A percentile compares a stretch with the other conserved stretches of the same genome.
Conservation (phyloP, 202 grass and related monocot species). For the Zizania palustris region DNA sequence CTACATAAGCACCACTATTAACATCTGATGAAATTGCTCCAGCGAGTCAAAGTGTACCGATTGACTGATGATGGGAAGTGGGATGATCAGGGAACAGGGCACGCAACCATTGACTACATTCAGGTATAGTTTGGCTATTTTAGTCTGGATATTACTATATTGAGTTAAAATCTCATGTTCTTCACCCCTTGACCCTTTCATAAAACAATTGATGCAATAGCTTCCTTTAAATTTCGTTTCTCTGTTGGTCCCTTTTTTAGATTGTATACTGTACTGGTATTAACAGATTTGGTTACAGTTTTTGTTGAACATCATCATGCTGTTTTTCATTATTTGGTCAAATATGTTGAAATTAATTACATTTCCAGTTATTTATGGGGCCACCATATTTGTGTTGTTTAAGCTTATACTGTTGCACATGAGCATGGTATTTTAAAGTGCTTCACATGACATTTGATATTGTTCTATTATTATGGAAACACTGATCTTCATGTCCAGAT, state of each 20-base stretch:
- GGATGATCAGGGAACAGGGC: conserved; percentile 81
- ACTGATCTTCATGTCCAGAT: background rate
- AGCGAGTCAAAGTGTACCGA: conserved; percentile 77
- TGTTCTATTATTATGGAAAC: conserved; percentile 2
- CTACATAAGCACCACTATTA: background rate
- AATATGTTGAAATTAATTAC: conserved; percentile 29
- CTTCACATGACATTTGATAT: conserved; percentile 16
- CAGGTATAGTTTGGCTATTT: conserved; percentile 52
- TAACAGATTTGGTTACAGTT: background rate
- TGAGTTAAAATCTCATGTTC: background rate
- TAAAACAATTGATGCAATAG: conserved; percentile 15
- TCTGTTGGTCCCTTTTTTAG: conserved; percentile 13
- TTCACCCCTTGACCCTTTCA: background rate
- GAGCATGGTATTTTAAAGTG: conserved; percentile 6
- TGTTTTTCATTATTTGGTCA: conserved; percentile 8
- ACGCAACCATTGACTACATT: conserved; percentile 68
- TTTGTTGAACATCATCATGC: conserved; percentile 21
- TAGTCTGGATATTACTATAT: conserved; percentile 1
- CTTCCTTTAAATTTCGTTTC: conserved; percentile 6
- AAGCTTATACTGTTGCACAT: conserved; percentile 12
- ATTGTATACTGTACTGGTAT: conserved; percentile 18
- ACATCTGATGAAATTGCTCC: conserved; percentile 45
- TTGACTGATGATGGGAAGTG: conserved; percentile 66
- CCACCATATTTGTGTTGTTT: conserved; percentile 17
- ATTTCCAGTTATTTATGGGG: background rate